Percentiles rank a stretch among this genome's conserved stretches.
These are phyloP conservation scores for Mortierella sp. DNA, from an alignment of 371 early-diverging fungal species.

Conservation along the genomic window DNA sequence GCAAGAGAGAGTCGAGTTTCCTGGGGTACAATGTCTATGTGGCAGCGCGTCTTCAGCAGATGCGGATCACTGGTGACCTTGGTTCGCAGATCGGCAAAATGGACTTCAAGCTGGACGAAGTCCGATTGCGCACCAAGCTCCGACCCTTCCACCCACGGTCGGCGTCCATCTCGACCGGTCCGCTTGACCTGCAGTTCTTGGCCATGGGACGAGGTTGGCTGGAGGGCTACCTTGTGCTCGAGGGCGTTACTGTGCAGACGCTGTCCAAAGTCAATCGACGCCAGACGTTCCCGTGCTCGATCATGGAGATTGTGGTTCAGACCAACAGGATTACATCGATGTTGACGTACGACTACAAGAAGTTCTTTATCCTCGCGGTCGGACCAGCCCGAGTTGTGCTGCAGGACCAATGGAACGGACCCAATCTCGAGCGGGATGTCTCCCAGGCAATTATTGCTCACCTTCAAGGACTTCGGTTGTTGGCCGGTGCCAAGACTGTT, in stretches of 20 bases:
- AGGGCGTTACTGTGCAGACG: constrained; percentile 35
- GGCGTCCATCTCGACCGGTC: constrained; percentile 60
- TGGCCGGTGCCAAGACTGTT: constrained; percentile 54
- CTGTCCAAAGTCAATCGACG: constrained; percentile 45
- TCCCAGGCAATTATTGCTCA: constrained; percentile 41
- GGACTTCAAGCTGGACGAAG: constrained; percentile 62
- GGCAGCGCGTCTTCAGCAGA: constrained; percentile 63
- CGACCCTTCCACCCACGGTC: constrained; percentile 64
- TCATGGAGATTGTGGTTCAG: constrained; percentile 45
- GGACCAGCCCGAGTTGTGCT: constrained; percentile 42
- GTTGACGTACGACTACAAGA: constrained; percentile 56
- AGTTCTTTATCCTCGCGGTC: constrained; percentile 40
- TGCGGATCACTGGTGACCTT: constrained; percentile 76
- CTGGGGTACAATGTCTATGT: constrained; percentile 62
- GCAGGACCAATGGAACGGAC: constrained; percentile 55
- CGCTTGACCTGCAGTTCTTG: constrained; percentile 58
- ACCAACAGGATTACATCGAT: constrained; percentile 50
- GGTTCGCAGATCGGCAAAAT: constrained; percentile 86
- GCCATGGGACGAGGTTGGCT: constrained; percentile 50
- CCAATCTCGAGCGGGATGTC: constrained; percentile 43
- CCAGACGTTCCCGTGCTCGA: constrained; percentile 47
- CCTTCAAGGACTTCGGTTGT: constrained; percentile 42
- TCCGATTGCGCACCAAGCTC: constrained; percentile 63
- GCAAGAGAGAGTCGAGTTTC: constrained; percentile 63
- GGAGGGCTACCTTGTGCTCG: constrained; percentile 50